Evolutionary conservation across 139 green algal genomes (phyloP).

Genomic region (Picochlorum sp.): DNA sequence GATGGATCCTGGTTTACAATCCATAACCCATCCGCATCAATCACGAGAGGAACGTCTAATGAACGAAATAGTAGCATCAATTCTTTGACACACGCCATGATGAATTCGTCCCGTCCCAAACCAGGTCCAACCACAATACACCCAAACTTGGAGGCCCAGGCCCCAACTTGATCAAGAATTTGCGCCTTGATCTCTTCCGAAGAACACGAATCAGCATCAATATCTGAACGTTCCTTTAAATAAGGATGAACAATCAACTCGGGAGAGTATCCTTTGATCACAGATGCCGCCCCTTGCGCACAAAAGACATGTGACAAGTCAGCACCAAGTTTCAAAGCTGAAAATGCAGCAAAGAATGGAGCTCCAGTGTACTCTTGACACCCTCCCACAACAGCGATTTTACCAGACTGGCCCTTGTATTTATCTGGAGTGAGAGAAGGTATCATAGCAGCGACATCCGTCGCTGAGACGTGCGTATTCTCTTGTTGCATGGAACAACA

Average conservation of each 20-base stretch:
- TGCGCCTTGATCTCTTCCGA: neutral
- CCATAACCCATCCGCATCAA: conserved; percentile 59
- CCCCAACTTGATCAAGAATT: conserved; percentile 27
- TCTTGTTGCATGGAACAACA: neutral
- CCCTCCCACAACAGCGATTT: conserved; percentile 86
- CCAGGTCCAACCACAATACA: conserved; percentile 71
- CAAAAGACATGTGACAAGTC: conserved; percentile 93
- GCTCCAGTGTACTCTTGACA: conserved; percentile 92
- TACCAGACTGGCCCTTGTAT: conserved; percentile 85
- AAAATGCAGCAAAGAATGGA: conserved; percentile 87
- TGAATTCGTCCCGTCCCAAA: conserved; percentile 49
- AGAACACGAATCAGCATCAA: neutral
- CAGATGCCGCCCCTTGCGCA: conserved; percentile 56
- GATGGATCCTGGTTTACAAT: conserved; percentile 32
- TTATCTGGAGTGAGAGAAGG: conserved; percentile 11
- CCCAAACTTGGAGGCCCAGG: conserved; percentile 55
- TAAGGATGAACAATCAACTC: conserved; percentile 94
- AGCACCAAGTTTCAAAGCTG: conserved; percentile 69
- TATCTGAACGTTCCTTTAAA: conserved; percentile 40
- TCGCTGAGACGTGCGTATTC: neutral
- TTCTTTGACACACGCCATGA: conserved; percentile 26
- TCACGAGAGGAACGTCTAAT: conserved; percentile 31
- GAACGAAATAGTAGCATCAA: conserved; percentile 8
- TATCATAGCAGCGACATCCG: neutral
- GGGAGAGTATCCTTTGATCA: conserved; percentile 91